phyloP scores from a whole-genome alignment of 345 rosid genomes.

The Eucalyptus pumila region DNA sequence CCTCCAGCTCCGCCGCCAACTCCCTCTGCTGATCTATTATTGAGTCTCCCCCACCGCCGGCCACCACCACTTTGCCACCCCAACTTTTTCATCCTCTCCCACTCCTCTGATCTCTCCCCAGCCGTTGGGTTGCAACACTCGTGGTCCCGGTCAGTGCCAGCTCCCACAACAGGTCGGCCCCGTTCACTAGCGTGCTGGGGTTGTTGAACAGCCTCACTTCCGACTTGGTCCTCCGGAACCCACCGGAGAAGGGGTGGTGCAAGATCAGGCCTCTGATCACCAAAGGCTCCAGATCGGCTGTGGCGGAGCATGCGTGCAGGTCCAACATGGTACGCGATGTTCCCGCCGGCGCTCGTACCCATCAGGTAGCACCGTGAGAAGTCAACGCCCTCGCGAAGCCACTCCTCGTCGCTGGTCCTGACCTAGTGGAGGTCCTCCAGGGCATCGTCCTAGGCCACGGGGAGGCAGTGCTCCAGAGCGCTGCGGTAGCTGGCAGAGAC shows the following conservation, averaged over 20 bases:
- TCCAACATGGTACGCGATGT: neutral
- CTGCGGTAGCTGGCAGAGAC: slow-evolving; percentile 16
- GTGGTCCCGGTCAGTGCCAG: slow-evolving; percentile 21
- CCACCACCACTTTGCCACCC: slow-evolving; percentile 4
- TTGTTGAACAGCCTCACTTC: slow-evolving; percentile 7
- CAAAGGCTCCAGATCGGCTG: slow-evolving; percentile 1
- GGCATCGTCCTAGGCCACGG: neutral
- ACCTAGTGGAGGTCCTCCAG: slow-evolving; percentile 3
- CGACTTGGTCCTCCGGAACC: slow-evolving; percentile 1
- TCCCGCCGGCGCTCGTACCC: neutral
- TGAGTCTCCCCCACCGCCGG: slow-evolving; percentile 5
- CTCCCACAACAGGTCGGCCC: slow-evolving; percentile 15
- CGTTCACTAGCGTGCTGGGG: slow-evolving; percentile 3
- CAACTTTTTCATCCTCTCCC: neutral
- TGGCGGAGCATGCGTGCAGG: neutral
- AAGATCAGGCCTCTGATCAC: slow-evolving; percentile 8
- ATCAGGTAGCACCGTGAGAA: neutral
- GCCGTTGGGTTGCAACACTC: slow-evolving; percentile 20
- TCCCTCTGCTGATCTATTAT: slow-evolving; percentile 12
- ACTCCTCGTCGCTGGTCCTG: neutral
- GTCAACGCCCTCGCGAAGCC: neutral
- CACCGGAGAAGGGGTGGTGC: slow-evolving; percentile 26
- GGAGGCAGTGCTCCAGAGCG: slow-evolving; percentile 5
- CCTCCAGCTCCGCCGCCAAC: slow-evolving; percentile 3
- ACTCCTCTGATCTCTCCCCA: neutral